Evolutionary conservation across 2,329 filamentous ascomycete species (phyloP).

Genomic region (Cladosporium velox): DNA sequence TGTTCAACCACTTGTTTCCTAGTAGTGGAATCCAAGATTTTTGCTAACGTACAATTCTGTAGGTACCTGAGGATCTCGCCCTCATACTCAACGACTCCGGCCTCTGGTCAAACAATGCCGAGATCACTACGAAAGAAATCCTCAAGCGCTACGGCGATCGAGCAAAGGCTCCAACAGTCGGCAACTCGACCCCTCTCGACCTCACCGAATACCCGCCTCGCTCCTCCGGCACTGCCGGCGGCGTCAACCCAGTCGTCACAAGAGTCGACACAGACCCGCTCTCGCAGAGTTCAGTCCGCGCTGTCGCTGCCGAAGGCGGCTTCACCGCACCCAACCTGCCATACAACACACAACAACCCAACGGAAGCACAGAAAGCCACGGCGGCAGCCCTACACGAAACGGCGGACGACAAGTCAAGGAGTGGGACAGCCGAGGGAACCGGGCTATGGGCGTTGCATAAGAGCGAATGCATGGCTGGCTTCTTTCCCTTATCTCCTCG

Average conservation of each 20-base stretch:
- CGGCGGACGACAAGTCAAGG: slow-evolving; percentile 8
- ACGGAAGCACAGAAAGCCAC: slow-evolving; percentile 20
- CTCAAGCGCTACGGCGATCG: slow-evolving; percentile 90
- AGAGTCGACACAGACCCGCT: slow-evolving; percentile 86
- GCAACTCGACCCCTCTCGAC: slow-evolving; percentile 58
- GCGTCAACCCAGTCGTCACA: slow-evolving; percentile 57
- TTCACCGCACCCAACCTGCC: slow-evolving; percentile 15
- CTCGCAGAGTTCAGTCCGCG: slow-evolving; percentile 72
- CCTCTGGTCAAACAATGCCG: slow-evolving; percentile 77
- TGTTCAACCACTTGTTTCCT: slow-evolving; percentile 40
- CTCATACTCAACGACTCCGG: slow-evolving; percentile 80
- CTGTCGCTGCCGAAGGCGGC: slow-evolving; percentile 53
- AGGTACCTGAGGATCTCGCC: slow-evolving; percentile 93
- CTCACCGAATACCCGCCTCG: slow-evolving; percentile 41
- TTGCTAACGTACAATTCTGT: slow-evolving; percentile 10
- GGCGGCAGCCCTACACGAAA: slow-evolving; percentile 15
- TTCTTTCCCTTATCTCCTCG: neutral
- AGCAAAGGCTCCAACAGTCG: slow-evolving; percentile 56
- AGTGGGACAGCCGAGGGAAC: slow-evolving; percentile 15
- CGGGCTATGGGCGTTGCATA: slow-evolving; percentile 10
- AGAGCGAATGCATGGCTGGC: neutral
- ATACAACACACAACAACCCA: slow-evolving; percentile 16
- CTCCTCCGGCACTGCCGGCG: slow-evolving; percentile 26
- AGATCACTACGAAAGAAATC: slow-evolving; percentile 96
- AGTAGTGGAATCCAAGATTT: neutral